Base-by-base conservation (phyloP, 805 yeast genomes). In the Ogataea degrootiae region DNA sequence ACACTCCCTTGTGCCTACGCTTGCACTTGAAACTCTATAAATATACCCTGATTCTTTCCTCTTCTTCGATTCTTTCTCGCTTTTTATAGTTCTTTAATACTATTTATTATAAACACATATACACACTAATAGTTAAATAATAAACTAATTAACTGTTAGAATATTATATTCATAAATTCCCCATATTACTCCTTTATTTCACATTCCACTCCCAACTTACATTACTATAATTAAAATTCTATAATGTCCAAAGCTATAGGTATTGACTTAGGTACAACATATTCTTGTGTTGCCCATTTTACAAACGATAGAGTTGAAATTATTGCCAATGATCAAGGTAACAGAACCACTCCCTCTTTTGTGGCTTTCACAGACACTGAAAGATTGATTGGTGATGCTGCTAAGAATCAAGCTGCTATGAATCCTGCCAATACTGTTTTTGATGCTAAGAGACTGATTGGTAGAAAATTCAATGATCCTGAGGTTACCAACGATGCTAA, bases 301-400 rank as follows among this genome's bases (percentile, higher is more conserved):
- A 62, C 61, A 46, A 58, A 64, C 6, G 69, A 68, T 29, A 61
- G 96, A 62, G 97, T 91, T 51, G 97, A 92, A 66, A 91, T 91
- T 65, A 82, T 91, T 63, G 97, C 97, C 62, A 91, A 91, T 67
- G 97, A 91, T 71, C 97, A 92, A 76, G 98, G 98, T 77, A 91
- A 92, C 80, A 87, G 97, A 78, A 92, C 96, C 53, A 91, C 97
- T 17, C 97, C 97, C 35, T 90, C 97, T 34, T 91, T 87, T 68
- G 97, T 92, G 53, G 97, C 96, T 44, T 91, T 91, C 81, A 89
- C 96, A 31, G 97, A 89, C 66, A 79, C 91, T 37, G 98, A 92
- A 75, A 85, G 97, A 75, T 78, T 90, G 63, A 90, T 90, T 61
- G 97, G 97, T 71, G 97, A 90, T 73, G 96, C 97, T 59, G 98